Base-by-base conservation (phyloP, 2,329 filamentous ascomycete genomes). In the Corniculantispora saksenae region DNA sequence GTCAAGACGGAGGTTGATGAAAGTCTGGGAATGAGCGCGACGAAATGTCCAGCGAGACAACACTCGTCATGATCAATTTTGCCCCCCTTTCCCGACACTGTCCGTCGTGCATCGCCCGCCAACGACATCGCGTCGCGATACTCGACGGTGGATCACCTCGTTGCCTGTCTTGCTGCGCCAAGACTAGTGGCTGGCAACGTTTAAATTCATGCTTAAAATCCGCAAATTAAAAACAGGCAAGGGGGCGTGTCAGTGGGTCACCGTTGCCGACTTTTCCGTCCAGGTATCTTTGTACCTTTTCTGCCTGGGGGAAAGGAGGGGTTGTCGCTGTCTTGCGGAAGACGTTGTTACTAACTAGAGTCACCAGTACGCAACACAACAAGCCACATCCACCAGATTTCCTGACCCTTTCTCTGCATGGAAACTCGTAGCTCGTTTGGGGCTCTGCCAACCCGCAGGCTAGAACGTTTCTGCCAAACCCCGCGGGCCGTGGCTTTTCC, bases 191-290 rank as follows among this genome's bases (percentile, higher is more conserved):
- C 79, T 78, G 76, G 75, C 76, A 80, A 81, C 78, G 79, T 78
- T 81, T 81, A 81, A 81, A 81, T 80, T 80, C 79, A 81, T 81
- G 79, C 79, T 81, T 81, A 81, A 81, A 80, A 74, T 69, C 74
- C 70, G 69, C 67, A 66, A 63, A 63, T 60, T 3, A 62, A 47
- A 55, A 48, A n/a, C 58, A 13, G 12, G 8, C 47, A 38, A n/a
- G 32, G 56, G 23, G 50, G 55, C 27, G 60, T 53, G 51, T 19
- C 4, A 3, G 47, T 60, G 65, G 54, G 45, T 55, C 65, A 15
- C 40, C 40, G 55, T 32, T 63, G 65, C 61, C 65, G 65, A 59
- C 61, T 66, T 63, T 48, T 25, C 61, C 61, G 60, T 66, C 8
- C 51, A 61, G 64, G 62, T 64, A 59, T 12, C 55, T n/a, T 48